Conservation (phyloP, 495 filamentous ascomycete species). For the Penicillium crystallinum region DNA sequence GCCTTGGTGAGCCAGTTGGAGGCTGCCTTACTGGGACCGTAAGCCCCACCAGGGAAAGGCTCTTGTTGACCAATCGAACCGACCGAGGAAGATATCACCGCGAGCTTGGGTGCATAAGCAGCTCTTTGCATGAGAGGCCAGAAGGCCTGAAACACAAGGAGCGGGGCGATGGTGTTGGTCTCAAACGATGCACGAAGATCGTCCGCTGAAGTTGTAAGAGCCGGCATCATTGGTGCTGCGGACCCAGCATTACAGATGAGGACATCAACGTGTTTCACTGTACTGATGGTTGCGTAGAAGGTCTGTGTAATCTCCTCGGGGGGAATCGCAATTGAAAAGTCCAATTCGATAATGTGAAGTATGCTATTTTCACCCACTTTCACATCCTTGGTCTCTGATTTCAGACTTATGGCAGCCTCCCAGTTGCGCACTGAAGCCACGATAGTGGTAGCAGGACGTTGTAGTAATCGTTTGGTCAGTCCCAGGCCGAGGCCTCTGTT, state of each 20-base stretch:
- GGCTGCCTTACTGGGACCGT: conserved; percentile 34
- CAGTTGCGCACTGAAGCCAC: conserved; percentile 42
- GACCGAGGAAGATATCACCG: conserved; percentile 19
- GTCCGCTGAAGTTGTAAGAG: conserved; percentile 13
- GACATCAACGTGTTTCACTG: conserved; percentile 37
- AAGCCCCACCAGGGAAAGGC: conserved; percentile 29
- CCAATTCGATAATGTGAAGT: conserved; percentile 40
- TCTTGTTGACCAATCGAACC: conserved; percentile 22
- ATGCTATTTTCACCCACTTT: conserved; percentile 25
- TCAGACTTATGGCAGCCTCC: conserved; percentile 14
- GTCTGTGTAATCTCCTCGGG: conserved; percentile 9
- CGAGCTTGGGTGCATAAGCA: conserved; percentile 25
- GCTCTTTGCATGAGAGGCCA: conserved; percentile 32
- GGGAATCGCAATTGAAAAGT: conserved; percentile 21
- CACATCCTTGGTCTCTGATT: conserved; percentile 9
- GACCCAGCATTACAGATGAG: conserved; percentile 49
- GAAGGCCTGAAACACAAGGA: conserved; percentile 36
- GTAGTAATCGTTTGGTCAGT: conserved; percentile 34
- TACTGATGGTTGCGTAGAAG: not conserved
- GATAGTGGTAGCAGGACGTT: conserved; percentile 39
- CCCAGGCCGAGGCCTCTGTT: conserved; percentile 50
- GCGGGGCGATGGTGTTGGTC: conserved; percentile 33
- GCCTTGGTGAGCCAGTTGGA: conserved; percentile 31
- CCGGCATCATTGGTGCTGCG: conserved; percentile 11
- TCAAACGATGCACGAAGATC: conserved; percentile 29